These are phyloP conservation scores for Kodamaea lidongshanica DNA, from an alignment of 805 yeast species.

Conservation along the genomic window DNA sequence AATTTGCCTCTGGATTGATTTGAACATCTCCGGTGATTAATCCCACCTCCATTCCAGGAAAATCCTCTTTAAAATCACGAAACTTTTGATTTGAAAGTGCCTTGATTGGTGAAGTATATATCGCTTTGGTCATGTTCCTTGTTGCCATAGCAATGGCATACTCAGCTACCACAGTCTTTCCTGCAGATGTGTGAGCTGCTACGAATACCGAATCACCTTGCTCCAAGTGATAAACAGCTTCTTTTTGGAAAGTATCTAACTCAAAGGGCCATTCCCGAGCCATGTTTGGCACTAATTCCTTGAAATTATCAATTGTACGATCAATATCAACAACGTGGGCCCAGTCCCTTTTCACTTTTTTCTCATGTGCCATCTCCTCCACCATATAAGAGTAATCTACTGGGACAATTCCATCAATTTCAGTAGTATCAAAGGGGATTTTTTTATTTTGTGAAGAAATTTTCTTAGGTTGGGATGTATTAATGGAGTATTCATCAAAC, in stretches of 20 bases:
- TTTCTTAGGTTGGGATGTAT: background rate
- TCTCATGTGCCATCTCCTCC: conserved; percentile 19
- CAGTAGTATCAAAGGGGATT: conserved; percentile 33
- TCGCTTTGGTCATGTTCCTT: conserved; percentile 93
- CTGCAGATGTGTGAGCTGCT: conserved; percentile 98
- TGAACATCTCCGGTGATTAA: conserved; percentile 97
- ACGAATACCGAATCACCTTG: conserved; percentile 98
- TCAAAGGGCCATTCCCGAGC: conserved; percentile 95
- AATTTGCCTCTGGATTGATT: conserved; percentile 92
- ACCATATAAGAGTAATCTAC: conserved; percentile 25
- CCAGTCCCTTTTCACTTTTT: conserved; percentile 58
- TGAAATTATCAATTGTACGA: conserved; percentile 76
- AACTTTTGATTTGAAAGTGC: conserved; percentile 87
- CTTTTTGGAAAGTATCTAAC: conserved; percentile 91
- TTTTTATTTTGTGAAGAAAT: background rate
- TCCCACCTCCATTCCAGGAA: conserved; percentile 82
- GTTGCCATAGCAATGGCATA: conserved; percentile 97
- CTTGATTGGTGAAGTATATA: conserved; percentile 92
- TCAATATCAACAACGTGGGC: conserved; percentile 91
- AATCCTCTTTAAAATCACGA: conserved; percentile 76
- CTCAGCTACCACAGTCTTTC: conserved; percentile 97
- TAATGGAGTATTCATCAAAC: conserved; percentile 3
- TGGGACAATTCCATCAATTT: conserved; percentile 41
- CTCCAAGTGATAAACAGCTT: conserved; percentile 92
- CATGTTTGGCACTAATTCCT: conserved; percentile 84